Evolutionary conservation across 805 yeast species (phyloP).

Genomic region (Metschnikowia shivogae): DNA sequence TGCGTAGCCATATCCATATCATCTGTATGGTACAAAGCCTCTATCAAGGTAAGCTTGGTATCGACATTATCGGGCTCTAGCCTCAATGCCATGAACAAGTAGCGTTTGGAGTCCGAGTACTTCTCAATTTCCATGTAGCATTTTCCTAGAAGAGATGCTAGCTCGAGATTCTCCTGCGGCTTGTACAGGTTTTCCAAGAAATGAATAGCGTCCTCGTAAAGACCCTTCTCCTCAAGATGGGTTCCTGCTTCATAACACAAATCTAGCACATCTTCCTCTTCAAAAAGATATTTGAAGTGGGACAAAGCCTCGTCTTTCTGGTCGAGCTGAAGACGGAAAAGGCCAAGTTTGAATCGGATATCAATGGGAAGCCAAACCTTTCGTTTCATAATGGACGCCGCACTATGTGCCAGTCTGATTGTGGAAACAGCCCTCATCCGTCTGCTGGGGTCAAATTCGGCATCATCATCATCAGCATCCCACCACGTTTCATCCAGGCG

Average conservation of each 20-base stretch:
- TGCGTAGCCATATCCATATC: conserved; percentile 54
- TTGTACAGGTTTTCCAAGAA: conserved; percentile 42
- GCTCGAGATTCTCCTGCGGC: conserved; percentile 42
- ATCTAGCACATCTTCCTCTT: conserved; percentile 63
- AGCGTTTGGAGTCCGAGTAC: conserved; percentile 58
- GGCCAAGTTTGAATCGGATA: conserved; percentile 76
- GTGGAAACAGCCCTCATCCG: conserved; percentile 38
- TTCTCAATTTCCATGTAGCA: conserved; percentile 74
- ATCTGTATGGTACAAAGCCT: conserved; percentile 66
- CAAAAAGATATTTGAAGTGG: conserved; percentile 61
- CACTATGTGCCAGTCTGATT: conserved; percentile 9
- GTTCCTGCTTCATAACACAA: conserved; percentile 73
- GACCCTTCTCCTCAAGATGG: conserved; percentile 63
- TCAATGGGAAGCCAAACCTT: conserved; percentile 70
- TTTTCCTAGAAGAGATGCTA: conserved; percentile 61
- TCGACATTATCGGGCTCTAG: conserved; percentile 64
- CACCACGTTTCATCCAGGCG: conserved; percentile 64
- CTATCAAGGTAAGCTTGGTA: conserved; percentile 74
- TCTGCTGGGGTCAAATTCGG: conserved; percentile 66
- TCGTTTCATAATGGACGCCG: conserved; percentile 15
- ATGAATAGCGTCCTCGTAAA: conserved; percentile 70
- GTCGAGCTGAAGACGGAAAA: conserved; percentile 62
- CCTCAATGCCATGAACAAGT: conserved; percentile 51
- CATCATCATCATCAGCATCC: conserved; percentile 63
- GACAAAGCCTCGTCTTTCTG: conserved; percentile 64